These are phyloP conservation scores for Prunus persica DNA, from an alignment of 306 rosid genomes.

Conservation along the genomic window DNA sequence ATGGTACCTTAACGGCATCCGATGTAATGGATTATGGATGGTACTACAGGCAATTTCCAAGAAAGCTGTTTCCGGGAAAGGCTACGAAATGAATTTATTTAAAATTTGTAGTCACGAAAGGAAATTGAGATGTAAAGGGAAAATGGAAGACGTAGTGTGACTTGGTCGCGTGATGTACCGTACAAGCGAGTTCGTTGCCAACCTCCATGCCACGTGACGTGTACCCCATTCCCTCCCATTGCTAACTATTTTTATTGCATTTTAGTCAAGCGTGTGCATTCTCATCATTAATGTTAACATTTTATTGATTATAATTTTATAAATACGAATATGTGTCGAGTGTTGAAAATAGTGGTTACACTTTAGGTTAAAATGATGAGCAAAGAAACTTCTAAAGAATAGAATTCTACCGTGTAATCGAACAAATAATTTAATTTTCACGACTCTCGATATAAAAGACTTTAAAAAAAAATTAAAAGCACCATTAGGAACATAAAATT, in stretches of 20 bases:
- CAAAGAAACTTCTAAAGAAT: fast-evolving
- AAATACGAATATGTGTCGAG: too few species aligned
- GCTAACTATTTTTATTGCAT: too few species aligned
- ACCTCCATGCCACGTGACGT: neutral
- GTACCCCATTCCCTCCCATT: too few species aligned
- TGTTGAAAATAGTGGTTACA: too few species aligned
- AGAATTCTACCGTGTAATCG: too few species aligned
- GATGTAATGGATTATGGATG: neutral
- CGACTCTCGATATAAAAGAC: too few species aligned
- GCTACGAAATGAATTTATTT: neutral
- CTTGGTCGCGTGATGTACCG: neutral
- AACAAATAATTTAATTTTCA: too few species aligned
- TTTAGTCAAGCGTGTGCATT: neutral
- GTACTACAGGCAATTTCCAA: neutral
- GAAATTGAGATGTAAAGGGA: neutral
- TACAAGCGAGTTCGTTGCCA: neutral
- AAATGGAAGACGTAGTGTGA: neutral
- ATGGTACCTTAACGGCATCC: neutral
- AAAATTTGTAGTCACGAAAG: neutral
- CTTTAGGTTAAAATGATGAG: too few species aligned
- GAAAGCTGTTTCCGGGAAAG: neutral
- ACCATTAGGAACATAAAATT: too few species aligned
- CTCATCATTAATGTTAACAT: too few species aligned
- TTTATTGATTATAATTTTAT: fast-evolving
- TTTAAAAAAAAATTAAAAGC: too few species aligned